Evolutionary conservation across 768 basidiomycete genomes (phyloP), one percentile per base, ranked within the genome.

Genomic region (Amanita jacksonii): DNA sequence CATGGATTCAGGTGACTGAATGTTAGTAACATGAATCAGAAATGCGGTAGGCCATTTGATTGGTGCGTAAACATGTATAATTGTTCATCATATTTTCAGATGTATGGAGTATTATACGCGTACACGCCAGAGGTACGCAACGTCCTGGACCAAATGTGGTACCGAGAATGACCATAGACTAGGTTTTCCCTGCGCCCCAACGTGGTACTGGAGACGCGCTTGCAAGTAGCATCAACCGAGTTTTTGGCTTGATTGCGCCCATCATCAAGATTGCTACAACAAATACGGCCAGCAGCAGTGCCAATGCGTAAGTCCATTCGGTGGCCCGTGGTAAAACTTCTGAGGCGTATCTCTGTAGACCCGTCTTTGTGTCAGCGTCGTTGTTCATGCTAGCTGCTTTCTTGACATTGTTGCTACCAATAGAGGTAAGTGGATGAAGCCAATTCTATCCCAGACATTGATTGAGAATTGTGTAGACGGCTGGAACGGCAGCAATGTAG

Each of bases 81-180:
- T 25, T 20, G 27, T 28, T 28, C 33, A 34, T n/a, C n/a, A 6
- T 6, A 23, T 43, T 8, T 32, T 38, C 27, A 62, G 67, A 70
- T 72, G 70, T 74, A 74, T 47, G 74, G 72, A 8, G 65, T 74
- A 8, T 60, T 76, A 10, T 78, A 70, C 42, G 74, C 74, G 1
- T 76, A 76, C 51, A 77, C 76, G 6, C 76, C 76, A 1, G 76
- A 78, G 52, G 71, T 62, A 27, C 23, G 55, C 50, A 18, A 13
- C 3, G n/a, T 20, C 3, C 24, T 12, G 20, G 1, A 30, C 37
- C 25, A 5, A 32, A 5, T n/a, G 4, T 1, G 35, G 32, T 20
- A 27, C 15, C 19, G 6, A 30, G 31, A 3, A 27, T 10, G 4
- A 8, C 13, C 15, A 37, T 13, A 5, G 15, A 25, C 1, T 37